Evolutionary conservation across 768 basidiomycete species (phyloP).

Genomic region (Suillus discolor): DNA sequence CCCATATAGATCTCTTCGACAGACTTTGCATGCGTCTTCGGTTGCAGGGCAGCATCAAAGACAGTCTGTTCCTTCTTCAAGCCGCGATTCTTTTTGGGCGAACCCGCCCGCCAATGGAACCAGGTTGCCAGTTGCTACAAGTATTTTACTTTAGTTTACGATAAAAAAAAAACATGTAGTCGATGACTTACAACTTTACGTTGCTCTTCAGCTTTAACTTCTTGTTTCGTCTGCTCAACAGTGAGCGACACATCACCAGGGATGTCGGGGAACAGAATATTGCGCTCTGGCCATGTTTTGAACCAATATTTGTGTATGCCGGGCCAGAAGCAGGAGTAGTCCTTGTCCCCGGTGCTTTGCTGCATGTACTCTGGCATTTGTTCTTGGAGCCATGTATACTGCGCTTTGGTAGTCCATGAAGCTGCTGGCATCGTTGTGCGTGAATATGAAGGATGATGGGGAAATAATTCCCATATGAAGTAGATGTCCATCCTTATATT

Average conservation of each 20-base stretch:
- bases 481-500: not conserved
- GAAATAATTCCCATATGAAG: not conserved
- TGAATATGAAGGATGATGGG: not conserved
- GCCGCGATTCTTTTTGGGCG: not conserved
- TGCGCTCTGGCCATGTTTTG: conserved; percentile 1
- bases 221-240: not conserved
- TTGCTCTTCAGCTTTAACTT: not conserved
- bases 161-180: not conserved
- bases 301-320: not conserved
- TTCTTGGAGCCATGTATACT: not conserved
- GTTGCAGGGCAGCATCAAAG: not conserved
- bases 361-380: not conserved
- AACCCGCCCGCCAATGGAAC: conserved; percentile 3
- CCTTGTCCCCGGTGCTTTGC: not conserved
- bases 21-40: not conserved
- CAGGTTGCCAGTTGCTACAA: conserved; percentile 8
- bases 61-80: not conserved
- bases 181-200: conserved; percentile 4
- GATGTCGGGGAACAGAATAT: not conserved
- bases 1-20: not conserved
- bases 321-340: not conserved
- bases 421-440: not conserved
- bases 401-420: not conserved
- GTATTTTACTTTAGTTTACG: not conserved
- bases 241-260: not conserved